Evolutionary conservation across 352 stramenopile species (phyloP), one percentile per base, ranked within the genome.

Genomic region (Phytopythium helicoides): DNA sequence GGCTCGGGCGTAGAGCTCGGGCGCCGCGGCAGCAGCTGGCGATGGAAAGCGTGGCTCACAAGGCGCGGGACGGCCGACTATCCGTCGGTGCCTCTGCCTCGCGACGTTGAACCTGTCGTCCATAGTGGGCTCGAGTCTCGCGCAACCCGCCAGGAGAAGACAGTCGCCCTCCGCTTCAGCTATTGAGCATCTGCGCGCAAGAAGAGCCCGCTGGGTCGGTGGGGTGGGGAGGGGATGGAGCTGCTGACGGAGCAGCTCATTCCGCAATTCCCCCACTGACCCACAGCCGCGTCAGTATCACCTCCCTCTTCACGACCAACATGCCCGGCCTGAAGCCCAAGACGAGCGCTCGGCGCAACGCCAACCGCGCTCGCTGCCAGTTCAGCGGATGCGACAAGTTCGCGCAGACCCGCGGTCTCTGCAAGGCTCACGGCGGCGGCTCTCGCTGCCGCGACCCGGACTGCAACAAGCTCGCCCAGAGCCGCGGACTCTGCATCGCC

Each of bases 381-480:
- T 76, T 85, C 42, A 60, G 62, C 12, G 62, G 54, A n/a, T 94
- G 84, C 66, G 74, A 89, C 44, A 94, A 94, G 66, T 94, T 92
- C 68, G 84, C 81, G 6, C 83, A 94, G 66, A 92, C 83, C 11
- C 67, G 78, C 0, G 83, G 83, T 3, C 65, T 90, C 16, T 94
- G 83, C 62, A 94, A 94, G 54, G 85, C 86, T 14, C 86, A 96
- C 45, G 86, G 86, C 26, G 86, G 86, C 28, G 85, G 85, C 47
- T 89, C 74, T 45, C 81, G 81, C 9, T 96, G 86, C 55, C 84
- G 82, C 15, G 76, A 90, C 52, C 58, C 73, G 18, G 64, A 72
- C 31, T 94, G 84, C 64, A 87, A 80, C 72, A 94, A 94, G 38
- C 77, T 91, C 47, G 84, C 84, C 22, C 83, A 92, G 53, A 87